These are phyloP conservation scores for Apostasia ramifera DNA, from an alignment of 106 monocot species.

Conservation along the genomic window DNA sequence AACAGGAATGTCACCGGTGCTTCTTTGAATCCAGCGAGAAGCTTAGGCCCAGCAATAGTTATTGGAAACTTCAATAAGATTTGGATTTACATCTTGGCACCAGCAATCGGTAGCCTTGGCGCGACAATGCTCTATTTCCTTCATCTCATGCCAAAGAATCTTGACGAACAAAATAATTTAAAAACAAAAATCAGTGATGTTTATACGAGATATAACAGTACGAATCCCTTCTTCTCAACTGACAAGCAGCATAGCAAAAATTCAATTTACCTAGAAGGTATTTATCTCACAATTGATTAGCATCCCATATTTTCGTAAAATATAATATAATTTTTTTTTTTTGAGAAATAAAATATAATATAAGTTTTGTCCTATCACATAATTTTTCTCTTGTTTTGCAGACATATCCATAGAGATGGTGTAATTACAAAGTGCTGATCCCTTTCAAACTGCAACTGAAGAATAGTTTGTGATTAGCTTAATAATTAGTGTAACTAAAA, in stretches of 20 bases:
- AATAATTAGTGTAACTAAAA: no score
- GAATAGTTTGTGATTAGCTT: no score
- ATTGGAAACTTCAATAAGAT: conserved; percentile 10
- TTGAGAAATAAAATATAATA: no score
- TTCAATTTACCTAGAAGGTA: no score
- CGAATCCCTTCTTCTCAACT: no score
- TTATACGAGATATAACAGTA: no score
- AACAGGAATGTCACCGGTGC: conserved; percentile 30
- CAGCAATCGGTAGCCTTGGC: conserved; percentile 17
- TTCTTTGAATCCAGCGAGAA: conserved; percentile 40
- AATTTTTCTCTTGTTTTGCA: background rate
- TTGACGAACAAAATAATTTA: background rate
- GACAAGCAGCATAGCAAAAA: no score
- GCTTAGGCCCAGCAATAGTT: conserved; percentile 23
- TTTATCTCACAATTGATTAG: no score
- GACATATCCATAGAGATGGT: background rate
- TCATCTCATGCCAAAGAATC: background rate
- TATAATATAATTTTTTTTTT: no score
- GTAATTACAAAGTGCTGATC: background rate
- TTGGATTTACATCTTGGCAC: conserved; percentile 25
- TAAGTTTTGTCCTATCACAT: background rate
- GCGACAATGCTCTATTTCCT: conserved; percentile 15
- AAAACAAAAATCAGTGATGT: background rate
- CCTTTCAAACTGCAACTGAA: no score
- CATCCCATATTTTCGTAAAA: no score